Evolutionary conservation across 768 basidiomycete genomes (phyloP), one percentile per base, ranked within the genome.

Genomic region (Boletus reticuloceps): DNA sequence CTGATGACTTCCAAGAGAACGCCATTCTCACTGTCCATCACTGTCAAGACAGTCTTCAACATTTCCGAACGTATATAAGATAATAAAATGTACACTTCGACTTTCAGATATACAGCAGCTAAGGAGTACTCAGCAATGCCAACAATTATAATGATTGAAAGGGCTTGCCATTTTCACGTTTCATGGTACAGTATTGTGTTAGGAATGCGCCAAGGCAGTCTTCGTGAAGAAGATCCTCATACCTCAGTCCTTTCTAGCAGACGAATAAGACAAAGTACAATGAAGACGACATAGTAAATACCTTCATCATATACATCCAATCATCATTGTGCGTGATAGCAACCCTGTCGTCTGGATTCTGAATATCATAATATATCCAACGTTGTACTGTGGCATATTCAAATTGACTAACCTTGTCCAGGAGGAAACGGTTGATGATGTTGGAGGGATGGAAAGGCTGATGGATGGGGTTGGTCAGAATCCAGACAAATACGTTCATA

Each of bases 361-460:
- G 13, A 9, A 38, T 11, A 13, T 19, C 2, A 13, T 6, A 27
- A 44, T 22, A 19, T 12, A 36, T 10, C 19, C 19, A n/a, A 34
- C 14, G 19, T 6, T 11, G 29, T 20, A 49, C 3, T 14, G 29
- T 29, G 6, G 16, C 13, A 22, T 11, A 11, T 4, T 27, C 10
- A 10, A 7, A 19, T 29, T 7, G 5, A 36, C 39, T 9, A 31
- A 52, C 51, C 51, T 52, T 29, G 36, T 13, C 37, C n/a, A 52
- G 43, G 10, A 52, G 43, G 3, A 45, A 37, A 14, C n/a, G 43
- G n/a, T 52, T 52, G 43, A 52, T 52, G 3, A 17, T 2, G 16
- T 52, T 36, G 25, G 43, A 29, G 19, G 51, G 51, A 37, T 52
- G 51, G 29, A 52, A 52, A 1, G 51, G 51, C 51, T 52, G 51